These are phyloP conservation scores for Pachysandra terminalis DNA, from an alignment of 164 flowering plant species.

Conservation along the genomic window DNA sequence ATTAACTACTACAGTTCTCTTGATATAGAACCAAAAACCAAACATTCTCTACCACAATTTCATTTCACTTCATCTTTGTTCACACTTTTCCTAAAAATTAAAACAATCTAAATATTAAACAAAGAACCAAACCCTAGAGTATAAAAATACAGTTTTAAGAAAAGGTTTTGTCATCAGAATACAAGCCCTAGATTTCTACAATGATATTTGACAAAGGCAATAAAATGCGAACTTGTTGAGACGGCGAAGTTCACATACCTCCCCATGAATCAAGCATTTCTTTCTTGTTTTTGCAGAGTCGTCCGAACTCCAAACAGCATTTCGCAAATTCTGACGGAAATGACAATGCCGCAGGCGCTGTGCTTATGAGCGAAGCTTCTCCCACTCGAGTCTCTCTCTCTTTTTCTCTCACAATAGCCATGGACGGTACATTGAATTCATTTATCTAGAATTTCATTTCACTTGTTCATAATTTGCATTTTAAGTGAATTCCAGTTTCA, in stretches of 20 bases:
- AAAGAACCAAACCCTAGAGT: too few species aligned
- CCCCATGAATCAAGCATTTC: slow-evolving; percentile 1
- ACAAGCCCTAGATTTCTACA: background rate
- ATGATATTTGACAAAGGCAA: background rate
- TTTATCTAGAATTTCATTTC: slow-evolving; percentile 18
- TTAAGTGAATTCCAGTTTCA: slow-evolving; percentile 43
- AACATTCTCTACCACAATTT: background rate
- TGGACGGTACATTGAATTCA: too few species aligned
- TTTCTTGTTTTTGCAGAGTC: background rate
- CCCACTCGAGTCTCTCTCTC: background rate
- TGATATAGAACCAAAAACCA: background rate
- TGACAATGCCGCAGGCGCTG: slow-evolving; percentile 9
- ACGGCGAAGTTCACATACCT: background rate
- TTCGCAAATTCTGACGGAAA: slow-evolving; percentile 3
- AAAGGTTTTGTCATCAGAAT: background rate
- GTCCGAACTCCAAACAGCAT: background rate
- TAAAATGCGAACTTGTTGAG: background rate
- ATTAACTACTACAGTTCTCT: slow-evolving; percentile 5
- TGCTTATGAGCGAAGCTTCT: background rate
- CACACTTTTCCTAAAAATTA: background rate
- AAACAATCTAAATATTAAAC: too few species aligned
- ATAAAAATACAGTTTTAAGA: too few species aligned
- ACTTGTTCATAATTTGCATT: slow-evolving; percentile 13
- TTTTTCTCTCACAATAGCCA: too few species aligned
- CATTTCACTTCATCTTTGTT: background rate